phyloP scores from a whole-genome alignment of 1,139 yeast species.

The Debaryomyces psychrophilus region DNA sequence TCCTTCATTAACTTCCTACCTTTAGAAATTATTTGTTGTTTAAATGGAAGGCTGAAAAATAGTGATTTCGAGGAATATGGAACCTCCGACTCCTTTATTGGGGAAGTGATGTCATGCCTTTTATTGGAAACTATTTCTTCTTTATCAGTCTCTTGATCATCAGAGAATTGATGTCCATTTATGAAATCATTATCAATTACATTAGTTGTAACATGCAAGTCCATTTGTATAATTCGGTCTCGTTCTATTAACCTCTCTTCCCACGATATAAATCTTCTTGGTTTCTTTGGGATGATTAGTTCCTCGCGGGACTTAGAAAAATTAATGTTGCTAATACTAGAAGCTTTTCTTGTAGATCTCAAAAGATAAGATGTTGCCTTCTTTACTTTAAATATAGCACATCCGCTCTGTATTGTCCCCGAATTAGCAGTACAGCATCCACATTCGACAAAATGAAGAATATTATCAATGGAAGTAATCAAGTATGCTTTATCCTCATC shows the following conservation, averaged over 20 bases:
- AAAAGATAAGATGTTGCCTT: constrained; percentile 61
- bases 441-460: constrained; percentile 58
- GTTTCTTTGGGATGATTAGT: constrained; percentile 36
- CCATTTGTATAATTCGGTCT: constrained; percentile 32
- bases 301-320: constrained; percentile 46
- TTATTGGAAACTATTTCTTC: constrained; percentile 9
- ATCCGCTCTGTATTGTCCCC: constrained; percentile 46
- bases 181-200: constrained; percentile 11
- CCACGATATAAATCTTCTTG: constrained; percentile 44
- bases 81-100: constrained; percentile 12
- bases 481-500: constrained; percentile 56
- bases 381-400: constrained; percentile 63
- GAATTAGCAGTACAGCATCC: constrained; percentile 61
- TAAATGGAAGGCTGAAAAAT: constrained; percentile 28
- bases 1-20: constrained; percentile 9
- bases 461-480: constrained; percentile 62
- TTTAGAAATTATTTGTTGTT: constrained; percentile 23
- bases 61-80: constrained; percentile 13
- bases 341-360: constrained; percentile 59
- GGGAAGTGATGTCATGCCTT: constrained; percentile 1
- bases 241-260: constrained; percentile 36
- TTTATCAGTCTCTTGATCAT: constrained; percentile 13
- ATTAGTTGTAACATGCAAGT: constrained; percentile 23
- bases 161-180: constrained; percentile 9
- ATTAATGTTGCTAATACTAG: constrained; percentile 43